Conservation (phyloP, 73 alveolate genomes). For the Loxodes magnus region DNA sequence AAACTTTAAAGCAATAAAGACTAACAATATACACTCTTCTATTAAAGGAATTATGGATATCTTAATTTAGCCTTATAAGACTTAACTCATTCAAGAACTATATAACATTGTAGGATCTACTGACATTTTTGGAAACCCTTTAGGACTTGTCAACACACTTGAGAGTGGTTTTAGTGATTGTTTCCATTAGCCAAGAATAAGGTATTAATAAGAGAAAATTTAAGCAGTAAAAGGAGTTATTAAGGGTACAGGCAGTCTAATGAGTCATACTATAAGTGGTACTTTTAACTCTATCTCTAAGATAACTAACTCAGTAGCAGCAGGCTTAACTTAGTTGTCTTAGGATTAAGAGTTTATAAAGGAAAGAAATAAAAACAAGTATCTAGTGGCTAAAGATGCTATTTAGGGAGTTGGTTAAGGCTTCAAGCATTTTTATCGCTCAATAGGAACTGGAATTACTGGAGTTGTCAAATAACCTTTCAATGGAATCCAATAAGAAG, state of each 20-base stretch:
- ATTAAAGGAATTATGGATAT: conserved; percentile 27
- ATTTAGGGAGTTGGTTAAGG: conserved; percentile 96
- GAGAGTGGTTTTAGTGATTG: conserved; percentile 68
- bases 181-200: conserved; percentile 57
- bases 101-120: conserved; percentile 72
- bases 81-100: conserved; percentile 34
- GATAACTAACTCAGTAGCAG: conserved; percentile 73
- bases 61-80: conserved; percentile 42
- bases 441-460: conserved; percentile 63
- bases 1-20: conserved; percentile 32
- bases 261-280: conserved; percentile 86
- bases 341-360: conserved; percentile 75
- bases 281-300: conserved; percentile 84
- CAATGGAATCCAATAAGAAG: conserved; percentile 52
- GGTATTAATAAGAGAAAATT: conserved; percentile 57
- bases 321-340: conserved; percentile 67
- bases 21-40: conserved; percentile 52
- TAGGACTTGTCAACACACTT: conserved; percentile 48
- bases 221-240: conserved; percentile 75
- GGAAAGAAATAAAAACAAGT: conserved; percentile 56
- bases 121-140: conserved; percentile 69
- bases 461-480: conserved; percentile 65
- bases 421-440: conserved; percentile 32
- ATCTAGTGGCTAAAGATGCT: conserved; percentile 83
- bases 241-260: conserved; percentile 77